phyloP scores from a whole-genome alignment of 768 basidiomycete species.

The Hebeloma cylindrosporum region DNA sequence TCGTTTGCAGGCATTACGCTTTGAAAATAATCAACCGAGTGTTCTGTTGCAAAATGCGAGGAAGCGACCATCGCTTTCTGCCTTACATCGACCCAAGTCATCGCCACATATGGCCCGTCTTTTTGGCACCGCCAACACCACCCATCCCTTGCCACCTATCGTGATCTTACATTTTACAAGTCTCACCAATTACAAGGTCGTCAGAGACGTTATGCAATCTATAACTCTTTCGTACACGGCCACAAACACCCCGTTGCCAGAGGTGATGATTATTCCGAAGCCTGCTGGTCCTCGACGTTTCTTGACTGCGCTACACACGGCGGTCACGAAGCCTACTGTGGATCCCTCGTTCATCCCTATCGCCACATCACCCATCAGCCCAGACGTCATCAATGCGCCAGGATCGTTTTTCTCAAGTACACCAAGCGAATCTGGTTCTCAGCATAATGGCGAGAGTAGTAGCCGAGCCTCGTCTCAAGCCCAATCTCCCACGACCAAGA shows the following conservation, averaged over 20 bases:
- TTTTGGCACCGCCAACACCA: conserved; percentile 35
- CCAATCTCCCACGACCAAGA: conserved; percentile 21
- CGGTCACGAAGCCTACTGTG: conserved; percentile 79
- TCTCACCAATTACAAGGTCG: conserved; percentile 81
- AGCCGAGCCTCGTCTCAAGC: conserved; percentile 9
- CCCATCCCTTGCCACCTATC: conserved; percentile 31
- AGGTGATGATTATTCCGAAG: conserved; percentile 96
- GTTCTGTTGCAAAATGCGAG: conserved; percentile 33
- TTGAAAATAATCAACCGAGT: conserved; percentile 50
- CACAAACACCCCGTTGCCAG: conserved; percentile 58
- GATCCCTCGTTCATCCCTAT: conserved; percentile 95
- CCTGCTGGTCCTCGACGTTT: conserved; percentile 94
- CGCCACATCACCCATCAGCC: conserved; percentile 85
- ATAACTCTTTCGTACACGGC: conserved; percentile 49
- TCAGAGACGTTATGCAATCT: conserved; percentile 83
- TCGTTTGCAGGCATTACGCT: conserved; percentile 66
- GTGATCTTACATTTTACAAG: conserved; percentile 92
- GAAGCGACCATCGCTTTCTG: conserved; percentile 68
- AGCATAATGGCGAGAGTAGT: no score
- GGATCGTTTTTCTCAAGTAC: conserved; percentile 44
- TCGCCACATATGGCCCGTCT: conserved; percentile 74
- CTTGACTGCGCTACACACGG: conserved; percentile 89
- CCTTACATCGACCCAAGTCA: conserved; percentile 74
- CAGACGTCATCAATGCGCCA: conserved; percentile 47
- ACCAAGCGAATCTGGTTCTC: no score